Percentiles rank a stretch among this genome's conserved stretches.
These are phyloP conservation scores for Simplicillium aogashimaense DNA, from an alignment of 2,329 filamentous ascomycete genomes.

Conservation along the genomic window DNA sequence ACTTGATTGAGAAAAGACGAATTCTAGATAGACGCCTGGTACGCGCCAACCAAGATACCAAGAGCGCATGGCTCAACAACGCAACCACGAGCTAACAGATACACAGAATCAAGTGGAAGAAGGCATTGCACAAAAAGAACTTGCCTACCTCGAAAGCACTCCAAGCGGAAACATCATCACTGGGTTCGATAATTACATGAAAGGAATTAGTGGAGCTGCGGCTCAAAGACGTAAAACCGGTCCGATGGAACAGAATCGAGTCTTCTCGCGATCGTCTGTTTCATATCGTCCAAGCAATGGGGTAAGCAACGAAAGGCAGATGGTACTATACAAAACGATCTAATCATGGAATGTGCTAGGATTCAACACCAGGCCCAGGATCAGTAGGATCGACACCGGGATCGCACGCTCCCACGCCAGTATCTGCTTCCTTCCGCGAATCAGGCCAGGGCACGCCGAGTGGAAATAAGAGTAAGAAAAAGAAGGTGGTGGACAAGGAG, in stretches of 20 bases:
- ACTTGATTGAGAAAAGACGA: conserved; percentile 33
- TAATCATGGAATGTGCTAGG: conserved; percentile 16
- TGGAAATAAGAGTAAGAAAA: conserved; percentile 35
- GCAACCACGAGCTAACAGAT: conserved; percentile 7
- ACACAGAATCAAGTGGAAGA: conserved; percentile 51
- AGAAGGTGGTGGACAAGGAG: conserved; percentile 41
- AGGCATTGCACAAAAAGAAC: conserved; percentile 73
- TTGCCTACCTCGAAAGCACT: conserved; percentile 83
- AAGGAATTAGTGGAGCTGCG: conserved; percentile 59
- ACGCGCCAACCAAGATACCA: conserved; percentile 6
- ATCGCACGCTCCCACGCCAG: conserved; percentile 42
- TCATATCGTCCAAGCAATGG: conserved; percentile 41
- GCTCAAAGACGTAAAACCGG: conserved; percentile 55
- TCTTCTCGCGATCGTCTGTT: conserved; percentile 60
- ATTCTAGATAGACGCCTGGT: conserved; percentile 27
- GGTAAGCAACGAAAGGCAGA: conserved; percentile 13
- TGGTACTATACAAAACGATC: conserved; percentile 9
- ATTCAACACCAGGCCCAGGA: conserved; percentile 25
- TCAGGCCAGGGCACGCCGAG: conserved; percentile 45
- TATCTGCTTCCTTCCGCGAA: conserved; percentile 43
- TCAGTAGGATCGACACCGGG: conserved; percentile 28
- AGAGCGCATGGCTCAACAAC: background rate
- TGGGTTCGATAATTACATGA: conserved; percentile 97
- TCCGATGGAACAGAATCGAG: conserved; percentile 59
- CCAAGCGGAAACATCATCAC: conserved; percentile 90